Evolutionary conservation across 2,329 filamentous ascomycete species (phyloP), one percentile per base, ranked within the genome.

Genomic region (Penicillium capsulatum): DNA sequence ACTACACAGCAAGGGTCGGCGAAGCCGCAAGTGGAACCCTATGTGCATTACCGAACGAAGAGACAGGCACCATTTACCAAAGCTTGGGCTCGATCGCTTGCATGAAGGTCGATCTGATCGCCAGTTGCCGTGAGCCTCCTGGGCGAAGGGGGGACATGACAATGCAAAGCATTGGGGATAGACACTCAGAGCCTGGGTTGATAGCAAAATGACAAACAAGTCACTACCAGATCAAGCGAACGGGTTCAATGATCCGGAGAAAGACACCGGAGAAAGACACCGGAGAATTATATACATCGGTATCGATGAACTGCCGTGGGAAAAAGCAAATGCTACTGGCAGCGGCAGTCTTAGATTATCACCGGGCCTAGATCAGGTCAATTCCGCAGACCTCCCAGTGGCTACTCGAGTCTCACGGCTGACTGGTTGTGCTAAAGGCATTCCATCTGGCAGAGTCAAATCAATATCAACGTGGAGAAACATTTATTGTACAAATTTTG

Each of bases 351-450:
- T 22, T 5, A 9, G 9, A 22, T 22, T 22, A 22, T 22, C 19
- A 9, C 19, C 9, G 19, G 19, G 19, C 5, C n/a, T 22, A 9
- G 19, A 22, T 9, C 9, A 22, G 5, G 19, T 5, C 5, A 22
- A 22, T 38, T 48, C 39, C 44, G 42, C 31, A n/a, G 11, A 17
- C 20, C 33, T 42, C 47, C 44, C 13, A 48, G 20, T 53, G 46
- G 48, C 7, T 36, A 30, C 16, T 31, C 38, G 20, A 3, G 50
- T 53, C 20, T 29, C 38, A 53, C 50, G 31, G 17, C 28, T 14
- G 4, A n/a, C 6, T 28, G 13, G 6, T 5, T 6, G 13, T 28
- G 4, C 11, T n/a, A 28, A 14, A 28, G 26, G 4, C 4, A n/a
- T 6, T 5, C 26, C 4, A 6, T 28, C 11, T 28, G 5, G 26